These are phyloP conservation scores for Puccinia triticina DNA, from an alignment of 1,284 basidiomycete genomes.

Conservation along the genomic window DNA sequence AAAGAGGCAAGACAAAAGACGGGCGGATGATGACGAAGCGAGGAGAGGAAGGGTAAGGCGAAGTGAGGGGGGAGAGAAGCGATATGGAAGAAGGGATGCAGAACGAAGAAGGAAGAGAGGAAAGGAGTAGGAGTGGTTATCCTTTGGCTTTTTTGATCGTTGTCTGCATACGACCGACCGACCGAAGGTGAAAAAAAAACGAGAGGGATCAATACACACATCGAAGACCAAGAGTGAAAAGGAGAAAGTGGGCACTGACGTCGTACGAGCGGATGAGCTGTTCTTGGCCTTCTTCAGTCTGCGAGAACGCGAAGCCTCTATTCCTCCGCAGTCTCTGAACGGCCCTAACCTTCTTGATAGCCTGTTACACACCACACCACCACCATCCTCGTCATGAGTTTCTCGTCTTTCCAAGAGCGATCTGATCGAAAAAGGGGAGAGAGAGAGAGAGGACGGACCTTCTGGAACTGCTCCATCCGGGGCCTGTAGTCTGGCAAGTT, in stretches of 20 bases:
- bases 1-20: neutral
- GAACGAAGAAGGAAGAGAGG: neutral
- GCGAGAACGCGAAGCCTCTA: conserved; percentile 93
- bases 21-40: neutral
- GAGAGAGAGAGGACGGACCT: conserved; percentile 52
- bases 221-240: neutral
- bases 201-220: neutral
- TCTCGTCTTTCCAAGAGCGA: conserved; percentile 57
- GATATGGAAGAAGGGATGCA: too few relatives aligned
- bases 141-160: conserved; percentile 51
- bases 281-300: conserved; percentile 63
- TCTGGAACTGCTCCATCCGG: conserved; percentile 82
- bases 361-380: conserved; percentile 59
- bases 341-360: conserved; percentile 95
- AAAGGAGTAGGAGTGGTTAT: neutral
- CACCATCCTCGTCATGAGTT: neutral
- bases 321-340: conserved; percentile 91
- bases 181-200: neutral
- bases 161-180: conserved; percentile 18
- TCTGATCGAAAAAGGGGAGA: conserved; percentile 7
- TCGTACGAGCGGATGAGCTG: conserved; percentile 59
- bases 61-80: neutral
- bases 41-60: neutral
- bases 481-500: conserved; percentile 97
- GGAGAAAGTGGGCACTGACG: conserved; percentile 10